Evolutionary conservation across 2,329 filamentous ascomycete genomes (phyloP).

Genomic region (Coleophoma crateriformis): DNA sequence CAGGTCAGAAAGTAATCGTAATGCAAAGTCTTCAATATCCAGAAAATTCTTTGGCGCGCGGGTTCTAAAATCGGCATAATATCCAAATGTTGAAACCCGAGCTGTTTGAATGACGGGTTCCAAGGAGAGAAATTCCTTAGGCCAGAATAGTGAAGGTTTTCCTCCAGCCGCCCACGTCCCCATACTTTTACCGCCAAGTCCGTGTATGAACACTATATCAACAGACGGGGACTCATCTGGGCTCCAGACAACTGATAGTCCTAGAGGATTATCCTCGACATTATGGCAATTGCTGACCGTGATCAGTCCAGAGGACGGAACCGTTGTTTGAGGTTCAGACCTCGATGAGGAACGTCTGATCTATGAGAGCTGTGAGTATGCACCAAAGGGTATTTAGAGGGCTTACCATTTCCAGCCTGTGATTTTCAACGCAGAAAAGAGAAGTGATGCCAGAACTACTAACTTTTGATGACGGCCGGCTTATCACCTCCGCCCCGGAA

Average conservation of each 20-base stretch:
- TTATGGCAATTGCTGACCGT: neutral
- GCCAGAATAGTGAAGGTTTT: conserved; percentile 29
- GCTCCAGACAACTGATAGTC: conserved; percentile 11
- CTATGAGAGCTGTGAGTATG: no score
- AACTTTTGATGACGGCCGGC: no score
- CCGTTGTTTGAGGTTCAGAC: no score
- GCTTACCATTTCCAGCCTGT: no score
- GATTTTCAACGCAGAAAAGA: no score
- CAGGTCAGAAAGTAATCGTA: conserved; percentile 20
- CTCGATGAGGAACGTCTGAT: no score
- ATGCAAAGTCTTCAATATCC: conserved; percentile 23
- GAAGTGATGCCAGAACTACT: no score
- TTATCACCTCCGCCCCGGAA: no score
- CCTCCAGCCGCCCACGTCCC: conserved; percentile 29
- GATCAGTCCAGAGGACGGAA: no score
- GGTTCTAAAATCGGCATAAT: conserved; percentile 15
- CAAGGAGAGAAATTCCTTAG: conserved; percentile 25
- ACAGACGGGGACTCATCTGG: conserved; percentile 5
- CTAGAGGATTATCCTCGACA: conserved; percentile 6
- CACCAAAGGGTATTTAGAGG: no score
- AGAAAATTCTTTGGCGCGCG: conserved; percentile 1
- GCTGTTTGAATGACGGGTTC: conserved; percentile 26
- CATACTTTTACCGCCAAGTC: conserved; percentile 30
- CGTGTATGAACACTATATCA: conserved; percentile 34
- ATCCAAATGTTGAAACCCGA: conserved; percentile 30